These are phyloP conservation scores for Lactarius trivialis DNA, from an alignment of 768 basidiomycete species.

Conservation along the genomic window DNA sequence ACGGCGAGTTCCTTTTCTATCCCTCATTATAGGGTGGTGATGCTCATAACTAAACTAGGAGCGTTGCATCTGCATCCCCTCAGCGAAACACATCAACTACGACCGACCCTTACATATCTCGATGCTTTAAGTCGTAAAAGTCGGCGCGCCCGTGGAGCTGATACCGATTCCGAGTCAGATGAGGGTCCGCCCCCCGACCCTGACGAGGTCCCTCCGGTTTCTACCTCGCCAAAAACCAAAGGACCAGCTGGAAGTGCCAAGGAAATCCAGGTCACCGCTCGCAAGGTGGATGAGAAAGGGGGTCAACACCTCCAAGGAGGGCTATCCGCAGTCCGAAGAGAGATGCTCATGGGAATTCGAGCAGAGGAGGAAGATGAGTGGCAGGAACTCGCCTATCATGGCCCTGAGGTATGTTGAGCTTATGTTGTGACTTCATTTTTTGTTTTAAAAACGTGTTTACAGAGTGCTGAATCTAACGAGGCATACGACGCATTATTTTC, in stretches of 20 bases:
- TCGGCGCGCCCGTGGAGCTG: slow-evolving; percentile 39
- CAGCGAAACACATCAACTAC: slow-evolving; percentile 71
- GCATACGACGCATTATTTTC: slow-evolving; percentile 63
- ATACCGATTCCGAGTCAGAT: slow-evolving; percentile 67
- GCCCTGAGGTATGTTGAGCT: slow-evolving; percentile 47
- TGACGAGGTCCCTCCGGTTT: slow-evolving; percentile 52
- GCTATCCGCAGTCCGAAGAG: slow-evolving; percentile 61
- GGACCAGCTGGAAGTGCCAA: slow-evolving; percentile 51
- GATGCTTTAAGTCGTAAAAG: slow-evolving; percentile 63
- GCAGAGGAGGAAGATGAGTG: slow-evolving; percentile 74
- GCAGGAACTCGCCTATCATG: slow-evolving; percentile 61
- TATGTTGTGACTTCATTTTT: not conserved
- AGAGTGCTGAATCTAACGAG: slow-evolving; percentile 54
- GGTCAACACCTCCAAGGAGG: slow-evolving; percentile 51
- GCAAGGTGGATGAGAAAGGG: slow-evolving; percentile 60
- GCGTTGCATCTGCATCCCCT: slow-evolving; percentile 74
- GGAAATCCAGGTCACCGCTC: slow-evolving; percentile 72
- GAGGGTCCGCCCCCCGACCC: slow-evolving; percentile 77
- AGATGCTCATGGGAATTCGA: slow-evolving; percentile 69
- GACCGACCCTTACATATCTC: slow-evolving; percentile 76
- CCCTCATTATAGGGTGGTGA: not conserved
- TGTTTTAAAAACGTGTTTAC: slow-evolving; percentile 14
- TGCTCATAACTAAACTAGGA: slow-evolving; percentile 36
- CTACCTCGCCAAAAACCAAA: slow-evolving; percentile 51
- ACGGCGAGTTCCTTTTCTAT: slow-evolving; percentile 43